A percentile compares a stretch with the other conserved stretches of the same genome.
Evolutionary conservation across 768 basidiomycete species (phyloP).

Genomic region (Hydnum rufescens): DNA sequence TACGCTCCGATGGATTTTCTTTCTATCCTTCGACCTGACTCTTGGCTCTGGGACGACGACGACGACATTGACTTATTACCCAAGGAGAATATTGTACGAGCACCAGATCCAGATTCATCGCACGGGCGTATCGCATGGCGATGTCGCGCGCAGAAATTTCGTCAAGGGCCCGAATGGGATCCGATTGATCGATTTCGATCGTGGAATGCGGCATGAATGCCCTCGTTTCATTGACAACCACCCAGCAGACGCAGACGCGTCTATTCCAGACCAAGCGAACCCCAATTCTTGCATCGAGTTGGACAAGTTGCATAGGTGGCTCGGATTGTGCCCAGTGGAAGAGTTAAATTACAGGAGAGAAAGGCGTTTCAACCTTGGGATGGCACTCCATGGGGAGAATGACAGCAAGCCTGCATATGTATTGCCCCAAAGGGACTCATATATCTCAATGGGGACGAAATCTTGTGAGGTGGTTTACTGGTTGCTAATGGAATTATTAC

Average conservation of each 20-base stretch:
- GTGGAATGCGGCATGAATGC: not conserved
- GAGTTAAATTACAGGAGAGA: not conserved
- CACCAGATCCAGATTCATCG: not conserved
- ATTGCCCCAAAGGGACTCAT: too few species aligned
- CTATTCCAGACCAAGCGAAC: not conserved
- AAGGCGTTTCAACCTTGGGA: not conserved
- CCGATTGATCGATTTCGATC: not conserved
- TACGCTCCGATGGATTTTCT: too few species aligned
- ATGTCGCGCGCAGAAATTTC: conserved; percentile 1
- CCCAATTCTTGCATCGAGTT: not conserved
- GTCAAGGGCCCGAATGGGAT: not conserved
- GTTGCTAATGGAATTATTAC: too few species aligned
- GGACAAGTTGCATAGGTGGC: not conserved
- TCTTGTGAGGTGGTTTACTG: too few species aligned
- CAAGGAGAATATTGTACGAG: not conserved
- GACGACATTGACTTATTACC: not conserved
- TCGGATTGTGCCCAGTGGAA: not conserved
- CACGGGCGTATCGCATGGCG: not conserved
- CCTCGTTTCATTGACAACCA: not conserved
- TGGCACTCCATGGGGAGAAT: not conserved
- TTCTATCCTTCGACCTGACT: too few species aligned
- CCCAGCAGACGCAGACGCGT: not conserved
- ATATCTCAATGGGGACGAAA: too few species aligned
- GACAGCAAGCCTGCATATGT: too few species aligned
- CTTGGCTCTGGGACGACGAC: too few species aligned